A percentile compares a stretch with the other conserved stretches of the same genome.
phyloP scores from a whole-genome alignment of 176 grass and related monocot species.

The Aegilops tauschii region DNA sequence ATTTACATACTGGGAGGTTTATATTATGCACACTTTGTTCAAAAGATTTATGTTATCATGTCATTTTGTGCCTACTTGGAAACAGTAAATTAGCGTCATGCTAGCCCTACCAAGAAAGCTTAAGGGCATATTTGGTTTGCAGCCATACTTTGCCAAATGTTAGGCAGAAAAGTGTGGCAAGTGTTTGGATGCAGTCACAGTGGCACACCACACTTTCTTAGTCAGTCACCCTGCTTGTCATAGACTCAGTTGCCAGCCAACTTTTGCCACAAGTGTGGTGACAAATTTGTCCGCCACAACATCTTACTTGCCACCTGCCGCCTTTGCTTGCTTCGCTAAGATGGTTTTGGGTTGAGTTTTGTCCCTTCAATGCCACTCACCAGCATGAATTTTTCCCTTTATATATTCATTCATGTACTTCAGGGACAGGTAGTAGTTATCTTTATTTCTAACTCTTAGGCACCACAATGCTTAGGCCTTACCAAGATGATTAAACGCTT shows the following conservation, averaged over 20 bases:
- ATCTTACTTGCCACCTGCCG: background rate
- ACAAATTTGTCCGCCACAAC: background rate
- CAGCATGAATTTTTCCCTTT: background rate
- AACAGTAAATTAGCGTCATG: background rate
- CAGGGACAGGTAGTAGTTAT: background rate
- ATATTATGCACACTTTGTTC: background rate
- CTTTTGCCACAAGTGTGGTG: background rate
- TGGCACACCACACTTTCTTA: background rate
- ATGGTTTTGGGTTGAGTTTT: background rate
- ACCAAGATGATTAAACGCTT: background rate
- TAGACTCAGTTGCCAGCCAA: too few relatives aligned
- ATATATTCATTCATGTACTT: background rate
- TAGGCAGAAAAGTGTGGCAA: background rate
- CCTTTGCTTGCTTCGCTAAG: background rate
- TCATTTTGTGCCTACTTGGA: background rate
- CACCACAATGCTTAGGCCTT: background rate
- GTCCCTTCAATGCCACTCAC: background rate
- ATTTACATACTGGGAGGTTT: slow-evolving; percentile 13
- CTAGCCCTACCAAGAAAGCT: background rate
- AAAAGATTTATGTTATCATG: background rate
- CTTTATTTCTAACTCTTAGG: background rate
- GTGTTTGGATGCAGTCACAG: background rate
- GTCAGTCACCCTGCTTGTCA: background rate
- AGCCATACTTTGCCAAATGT: background rate
- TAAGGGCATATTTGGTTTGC: too few relatives aligned